These are phyloP conservation scores for Paspalum notatum DNA, from an alignment of 176 grass and related monocot genomes.

Conservation along the genomic window DNA sequence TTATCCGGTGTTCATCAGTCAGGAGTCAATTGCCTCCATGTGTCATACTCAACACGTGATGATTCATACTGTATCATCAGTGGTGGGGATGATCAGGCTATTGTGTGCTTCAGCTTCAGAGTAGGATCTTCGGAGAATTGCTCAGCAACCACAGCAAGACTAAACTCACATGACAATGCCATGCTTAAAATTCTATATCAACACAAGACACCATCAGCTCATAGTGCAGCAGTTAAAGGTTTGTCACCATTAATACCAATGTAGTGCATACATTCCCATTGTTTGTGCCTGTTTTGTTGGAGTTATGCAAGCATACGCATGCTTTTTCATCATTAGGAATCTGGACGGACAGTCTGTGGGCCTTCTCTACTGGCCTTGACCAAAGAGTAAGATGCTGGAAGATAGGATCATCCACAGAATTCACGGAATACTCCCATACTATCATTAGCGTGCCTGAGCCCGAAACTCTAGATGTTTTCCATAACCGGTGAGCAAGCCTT, in stretches of 20 bases:
- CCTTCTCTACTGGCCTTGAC: conserved; percentile 86
- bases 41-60: conserved; percentile 42
- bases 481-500: conserved; percentile 53
- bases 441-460: conserved; percentile 90
- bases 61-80: conserved; percentile 63
- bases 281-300: neutral
- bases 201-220: conserved; percentile 59
- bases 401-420: conserved; percentile 34
- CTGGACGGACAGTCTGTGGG: conserved; percentile 86
- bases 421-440: conserved; percentile 59
- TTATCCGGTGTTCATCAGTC: conserved; percentile 77
- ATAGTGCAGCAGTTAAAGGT: conserved; percentile 98
- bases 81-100: conserved; percentile 87
- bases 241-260: neutral
- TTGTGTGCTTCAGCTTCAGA: conserved; percentile 60
- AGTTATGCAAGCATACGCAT: neutral
- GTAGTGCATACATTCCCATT: neutral
- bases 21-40: conserved; percentile 82
- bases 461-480: conserved; percentile 74
- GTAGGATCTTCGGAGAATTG: conserved; percentile 41
- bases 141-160: neutral
- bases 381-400: conserved; percentile 90
- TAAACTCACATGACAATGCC: conserved; percentile 1
- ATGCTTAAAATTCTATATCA: conserved; percentile 53
- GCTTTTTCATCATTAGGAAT: conserved; percentile 49